A percentile compares a stretch with the other conserved stretches of the same genome.
Evolutionary conservation across 176 grass and related monocot species (phyloP).

Genomic region (Dactylis glomerata): DNA sequence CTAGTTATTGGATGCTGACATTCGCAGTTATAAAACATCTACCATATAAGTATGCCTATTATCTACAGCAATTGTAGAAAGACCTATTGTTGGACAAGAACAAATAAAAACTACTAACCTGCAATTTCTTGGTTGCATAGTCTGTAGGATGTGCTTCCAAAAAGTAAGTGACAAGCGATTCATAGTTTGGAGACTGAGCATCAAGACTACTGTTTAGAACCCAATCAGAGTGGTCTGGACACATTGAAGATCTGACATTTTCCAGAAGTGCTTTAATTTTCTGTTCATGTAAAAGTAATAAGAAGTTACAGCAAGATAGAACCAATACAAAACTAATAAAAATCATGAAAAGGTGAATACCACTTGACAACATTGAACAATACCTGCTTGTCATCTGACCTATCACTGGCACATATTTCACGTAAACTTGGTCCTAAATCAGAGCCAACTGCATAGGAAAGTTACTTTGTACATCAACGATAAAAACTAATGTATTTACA

Average conservation of each 20-base stretch:
- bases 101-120: conserved; percentile 46
- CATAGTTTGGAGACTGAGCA: conserved; percentile 54
- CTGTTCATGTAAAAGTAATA: conserved; percentile 35
- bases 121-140: conserved; percentile 87
- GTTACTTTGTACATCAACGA: conserved; percentile 7
- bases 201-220: conserved; percentile 50
- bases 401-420: conserved; percentile 77
- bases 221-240: conserved; percentile 84
- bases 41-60: background rate
- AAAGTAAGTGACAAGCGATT: conserved; percentile 66
- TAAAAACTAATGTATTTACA: conserved; percentile 11
- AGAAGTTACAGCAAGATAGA: background rate
- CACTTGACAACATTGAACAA: conserved; percentile 14
- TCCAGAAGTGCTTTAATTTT: conserved; percentile 85
- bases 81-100: background rate
- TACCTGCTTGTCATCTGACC: conserved; percentile 89
- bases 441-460: conserved; percentile 45
- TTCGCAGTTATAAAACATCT: background rate
- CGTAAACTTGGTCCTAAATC: conserved; percentile 78
- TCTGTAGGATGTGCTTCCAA: conserved; percentile 80
- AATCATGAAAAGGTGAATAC: conserved; percentile 19
- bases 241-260: conserved; percentile 81
- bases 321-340: background rate
- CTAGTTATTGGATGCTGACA: background rate
- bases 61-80: background rate